phyloP scores from a whole-genome alignment of 495 filamentous ascomycete genomes.

The Xylaria cubensis region DNA sequence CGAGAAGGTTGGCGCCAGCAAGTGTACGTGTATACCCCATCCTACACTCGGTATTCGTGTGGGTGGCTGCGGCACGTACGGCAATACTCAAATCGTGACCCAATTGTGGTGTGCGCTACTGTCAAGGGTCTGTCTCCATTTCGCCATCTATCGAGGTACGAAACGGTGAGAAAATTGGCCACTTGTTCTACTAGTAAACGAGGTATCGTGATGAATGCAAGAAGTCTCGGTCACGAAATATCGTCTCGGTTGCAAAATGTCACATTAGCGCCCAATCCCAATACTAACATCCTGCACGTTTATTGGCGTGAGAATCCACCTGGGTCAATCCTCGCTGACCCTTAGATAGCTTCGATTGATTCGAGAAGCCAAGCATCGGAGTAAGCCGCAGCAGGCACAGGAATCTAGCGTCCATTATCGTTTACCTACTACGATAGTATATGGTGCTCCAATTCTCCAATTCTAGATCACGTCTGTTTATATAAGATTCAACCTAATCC shows the following conservation, averaged over 20 bases:
- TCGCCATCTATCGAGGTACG: too few relatives aligned
- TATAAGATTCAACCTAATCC: neutral
- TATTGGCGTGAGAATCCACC: neutral
- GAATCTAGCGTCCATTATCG: neutral
- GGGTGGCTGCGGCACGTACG: constrained; percentile 18
- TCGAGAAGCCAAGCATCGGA: constrained; percentile 7
- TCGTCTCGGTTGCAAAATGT: neutral
- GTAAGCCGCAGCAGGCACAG: constrained; percentile 1
- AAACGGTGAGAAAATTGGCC: neutral
- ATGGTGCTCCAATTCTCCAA: neutral
- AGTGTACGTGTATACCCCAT: neutral
- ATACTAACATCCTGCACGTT: constrained; percentile 9
- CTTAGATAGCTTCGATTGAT: constrained; percentile 6
- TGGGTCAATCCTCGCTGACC: neutral
- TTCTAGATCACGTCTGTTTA: neutral
- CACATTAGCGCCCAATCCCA: constrained; percentile 1
- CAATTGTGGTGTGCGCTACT: neutral
- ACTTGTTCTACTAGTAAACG: neutral
- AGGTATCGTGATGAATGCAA: neutral
- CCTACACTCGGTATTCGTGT: neutral
- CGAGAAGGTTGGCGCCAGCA: neutral
- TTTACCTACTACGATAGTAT: neutral
- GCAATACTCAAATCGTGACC: constrained; percentile 1
- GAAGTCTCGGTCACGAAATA: neutral
- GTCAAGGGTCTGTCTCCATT: constrained; percentile 4